phyloP scores from a whole-genome alignment of 1,284 basidiomycete species.

The Cryptococcus sp. region DNA sequence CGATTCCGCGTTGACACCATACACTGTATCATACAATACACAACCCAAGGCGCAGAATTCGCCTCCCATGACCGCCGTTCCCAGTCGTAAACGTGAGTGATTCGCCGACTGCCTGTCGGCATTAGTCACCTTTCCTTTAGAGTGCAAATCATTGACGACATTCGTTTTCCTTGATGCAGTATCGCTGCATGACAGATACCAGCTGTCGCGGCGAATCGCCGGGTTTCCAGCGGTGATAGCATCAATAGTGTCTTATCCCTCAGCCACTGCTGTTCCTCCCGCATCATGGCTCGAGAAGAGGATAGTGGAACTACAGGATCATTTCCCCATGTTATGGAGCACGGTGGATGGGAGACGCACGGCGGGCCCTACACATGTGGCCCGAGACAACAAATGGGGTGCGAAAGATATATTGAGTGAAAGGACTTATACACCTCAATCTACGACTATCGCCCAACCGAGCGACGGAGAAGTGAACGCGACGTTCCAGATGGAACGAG shows the following conservation, averaged over 20 bases:
- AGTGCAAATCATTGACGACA: no score
- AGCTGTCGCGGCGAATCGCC: constrained; percentile 29
- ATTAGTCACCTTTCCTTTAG: no score
- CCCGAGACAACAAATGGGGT: constrained; percentile 10
- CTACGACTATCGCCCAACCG: background rate
- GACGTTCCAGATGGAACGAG: constrained; percentile 3
- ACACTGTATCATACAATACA: no score
- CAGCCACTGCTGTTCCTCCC: constrained; percentile 18
- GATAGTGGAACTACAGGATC: constrained; percentile 29
- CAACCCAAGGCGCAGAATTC: no score
- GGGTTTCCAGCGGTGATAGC: constrained; percentile 28
- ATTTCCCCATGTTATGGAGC: constrained; percentile 34
- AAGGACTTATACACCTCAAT: constrained; percentile 1
- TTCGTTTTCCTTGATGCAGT: constrained; percentile 12
- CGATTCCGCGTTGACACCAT: no score
- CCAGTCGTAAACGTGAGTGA: no score
- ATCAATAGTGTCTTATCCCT: constrained; percentile 26
- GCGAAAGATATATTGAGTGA: constrained; percentile 14
- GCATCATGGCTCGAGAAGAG: constrained; percentile 19
- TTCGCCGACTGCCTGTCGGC: no score
- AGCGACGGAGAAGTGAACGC: background rate
- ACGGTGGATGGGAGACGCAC: constrained; percentile 17
- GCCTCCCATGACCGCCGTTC: no score
- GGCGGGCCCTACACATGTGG: constrained; percentile 12
- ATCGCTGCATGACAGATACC: constrained; percentile 35